These are phyloP conservation scores for Xylaria hypoxylon DNA, from an alignment of 2,329 filamentous ascomycete species.

Conservation along the genomic window DNA sequence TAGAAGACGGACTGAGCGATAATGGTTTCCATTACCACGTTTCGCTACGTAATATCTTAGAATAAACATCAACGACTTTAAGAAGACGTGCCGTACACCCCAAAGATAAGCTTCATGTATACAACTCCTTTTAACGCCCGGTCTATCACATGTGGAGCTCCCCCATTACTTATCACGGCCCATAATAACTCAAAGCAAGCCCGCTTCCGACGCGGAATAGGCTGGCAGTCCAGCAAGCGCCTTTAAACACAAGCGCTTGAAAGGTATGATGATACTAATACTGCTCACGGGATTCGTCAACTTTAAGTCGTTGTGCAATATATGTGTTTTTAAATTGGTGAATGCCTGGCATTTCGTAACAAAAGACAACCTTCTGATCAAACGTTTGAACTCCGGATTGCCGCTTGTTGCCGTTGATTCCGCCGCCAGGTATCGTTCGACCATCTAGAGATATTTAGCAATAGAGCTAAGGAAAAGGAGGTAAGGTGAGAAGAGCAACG, in stretches of 20 bases:
- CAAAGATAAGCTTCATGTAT: constrained; percentile 25
- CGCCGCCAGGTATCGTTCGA: constrained; percentile 53
- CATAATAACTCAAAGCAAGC: constrained; percentile 15
- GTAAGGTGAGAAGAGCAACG: constrained; percentile 53
- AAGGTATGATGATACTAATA: constrained; percentile 6
- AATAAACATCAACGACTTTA: constrained; percentile 5
- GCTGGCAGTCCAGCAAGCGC: constrained; percentile 14
- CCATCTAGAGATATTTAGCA: constrained; percentile 50
- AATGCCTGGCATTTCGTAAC: constrained; percentile 1
- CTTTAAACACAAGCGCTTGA: constrained; percentile 14
- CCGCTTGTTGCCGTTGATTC: constrained; percentile 35
- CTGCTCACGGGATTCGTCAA: background rate
- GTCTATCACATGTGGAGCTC: constrained; percentile 28
- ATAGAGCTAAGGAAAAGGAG: background rate
- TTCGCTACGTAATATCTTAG: constrained; percentile 18
- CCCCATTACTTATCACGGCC: constrained; percentile 18
- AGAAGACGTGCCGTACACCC: constrained; percentile 20
- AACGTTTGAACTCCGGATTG: constrained; percentile 39
- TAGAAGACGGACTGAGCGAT: no score
- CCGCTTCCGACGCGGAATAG: constrained; percentile 3
- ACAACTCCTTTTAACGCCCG: constrained; percentile 33
- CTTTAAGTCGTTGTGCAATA: constrained; percentile 8
- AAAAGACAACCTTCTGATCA: constrained; percentile 28
- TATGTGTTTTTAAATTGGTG: background rate
- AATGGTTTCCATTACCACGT: constrained; percentile 15